Evolutionary conservation across 768 basidiomycete species (phyloP).

Genomic region (Calvatia gigantea): DNA sequence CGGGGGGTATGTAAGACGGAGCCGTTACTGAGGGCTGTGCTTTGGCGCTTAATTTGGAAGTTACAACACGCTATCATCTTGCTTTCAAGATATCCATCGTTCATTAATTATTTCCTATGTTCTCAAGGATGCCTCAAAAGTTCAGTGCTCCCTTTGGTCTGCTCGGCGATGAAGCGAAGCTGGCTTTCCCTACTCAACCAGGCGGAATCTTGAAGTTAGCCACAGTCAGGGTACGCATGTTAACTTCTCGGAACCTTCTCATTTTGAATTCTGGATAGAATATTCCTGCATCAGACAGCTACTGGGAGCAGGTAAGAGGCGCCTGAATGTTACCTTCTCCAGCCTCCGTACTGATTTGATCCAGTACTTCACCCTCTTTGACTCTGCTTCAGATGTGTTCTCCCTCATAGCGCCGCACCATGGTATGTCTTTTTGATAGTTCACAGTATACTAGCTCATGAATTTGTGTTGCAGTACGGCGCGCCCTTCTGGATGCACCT

Average conservation of each 20-base stretch:
- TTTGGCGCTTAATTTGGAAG: not conserved
- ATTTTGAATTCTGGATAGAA: slow-evolving; percentile 41
- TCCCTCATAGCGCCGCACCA: slow-evolving; percentile 85
- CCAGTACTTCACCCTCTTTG: slow-evolving; percentile 82
- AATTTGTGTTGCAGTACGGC: slow-evolving; percentile 55
- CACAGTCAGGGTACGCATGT: slow-evolving; percentile 64
- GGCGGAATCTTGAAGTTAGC: slow-evolving; percentile 76
- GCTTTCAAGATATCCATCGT: not conserved
- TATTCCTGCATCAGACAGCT: slow-evolving; percentile 71
- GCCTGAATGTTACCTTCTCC: not conserved
- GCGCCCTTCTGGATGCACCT: slow-evolving; percentile 76
- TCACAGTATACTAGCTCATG: slow-evolving; percentile 5
- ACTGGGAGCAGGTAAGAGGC: slow-evolving; percentile 81
- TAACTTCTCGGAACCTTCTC: not conserved
- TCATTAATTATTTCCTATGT: slow-evolving; percentile 37
- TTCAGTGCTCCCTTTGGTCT: slow-evolving; percentile 75
- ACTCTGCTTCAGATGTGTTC: slow-evolving; percentile 88
- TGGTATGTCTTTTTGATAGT: slow-evolving; percentile 43
- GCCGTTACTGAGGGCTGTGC: too few species aligned
- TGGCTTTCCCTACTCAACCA: slow-evolving; percentile 82
- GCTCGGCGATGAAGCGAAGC: slow-evolving; percentile 83
- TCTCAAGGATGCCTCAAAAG: slow-evolving; percentile 68
- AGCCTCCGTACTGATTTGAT: not conserved
- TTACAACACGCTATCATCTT: slow-evolving; percentile 2
- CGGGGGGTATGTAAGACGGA: too few species aligned